Evolutionary conservation across 2,329 filamentous ascomycete genomes (phyloP).

Genomic region (Talaromyces sp.): DNA sequence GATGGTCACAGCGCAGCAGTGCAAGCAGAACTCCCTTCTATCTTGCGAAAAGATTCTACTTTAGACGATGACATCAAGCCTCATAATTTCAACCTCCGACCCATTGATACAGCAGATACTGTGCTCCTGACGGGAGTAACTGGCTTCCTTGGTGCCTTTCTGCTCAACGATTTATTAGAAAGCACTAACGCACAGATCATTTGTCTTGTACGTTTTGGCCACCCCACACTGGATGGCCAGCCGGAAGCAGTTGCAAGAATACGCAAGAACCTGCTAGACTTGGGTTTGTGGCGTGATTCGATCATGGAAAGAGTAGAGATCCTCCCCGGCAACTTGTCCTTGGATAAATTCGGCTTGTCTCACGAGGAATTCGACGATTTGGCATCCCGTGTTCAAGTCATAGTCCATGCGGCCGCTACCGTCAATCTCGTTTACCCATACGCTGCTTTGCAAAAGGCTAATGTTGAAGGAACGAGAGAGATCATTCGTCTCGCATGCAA

Average conservation of each 20-base stretch:
- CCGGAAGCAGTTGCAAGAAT: constrained; percentile 68
- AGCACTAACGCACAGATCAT: constrained; percentile 66
- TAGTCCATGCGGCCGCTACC: constrained; percentile 72
- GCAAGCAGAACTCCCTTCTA: constrained; percentile 69
- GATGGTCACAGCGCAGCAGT: constrained; percentile 72
- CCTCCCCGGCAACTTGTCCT: constrained; percentile 67
- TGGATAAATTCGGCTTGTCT: constrained; percentile 65
- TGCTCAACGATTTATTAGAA: constrained; percentile 66
- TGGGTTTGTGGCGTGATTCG: constrained; percentile 72
- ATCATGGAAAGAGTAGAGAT: constrained; percentile 77
- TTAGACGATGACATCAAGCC: constrained; percentile 68
- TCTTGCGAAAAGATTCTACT: constrained; percentile 63
- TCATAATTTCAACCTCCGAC: constrained; percentile 51
- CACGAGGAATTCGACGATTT: constrained; percentile 64
- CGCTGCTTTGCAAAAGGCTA: constrained; percentile 68
- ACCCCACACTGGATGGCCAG: constrained; percentile 61
- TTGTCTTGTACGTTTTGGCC: constrained; percentile 69
- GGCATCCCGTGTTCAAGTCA: constrained; percentile 64
- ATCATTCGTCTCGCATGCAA: constrained; percentile 67
- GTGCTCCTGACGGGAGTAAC: constrained; percentile 72
- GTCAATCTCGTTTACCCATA: constrained; percentile 82
- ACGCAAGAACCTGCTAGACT: constrained; percentile 71
- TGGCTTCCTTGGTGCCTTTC: constrained; percentile 71
- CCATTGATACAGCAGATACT: constrained; percentile 63
- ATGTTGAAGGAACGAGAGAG: constrained; percentile 75